Conservation (phyloP, 2,329 filamentous ascomycete species). For the Xylaria sp. region DNA sequence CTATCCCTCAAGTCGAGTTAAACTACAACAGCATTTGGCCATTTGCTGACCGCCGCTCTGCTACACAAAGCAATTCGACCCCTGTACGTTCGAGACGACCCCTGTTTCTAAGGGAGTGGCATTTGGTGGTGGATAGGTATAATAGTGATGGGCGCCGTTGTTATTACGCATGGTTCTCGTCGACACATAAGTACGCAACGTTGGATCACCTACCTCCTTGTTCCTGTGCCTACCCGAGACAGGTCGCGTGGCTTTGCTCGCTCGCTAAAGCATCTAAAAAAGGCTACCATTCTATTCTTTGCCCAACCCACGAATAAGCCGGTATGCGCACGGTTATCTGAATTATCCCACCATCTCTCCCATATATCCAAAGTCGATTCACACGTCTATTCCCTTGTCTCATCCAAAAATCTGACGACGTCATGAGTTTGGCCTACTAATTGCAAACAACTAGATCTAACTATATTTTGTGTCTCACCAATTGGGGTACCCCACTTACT, state of each 20-base stretch:
- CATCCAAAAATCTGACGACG: neutral
- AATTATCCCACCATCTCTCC: neutral
- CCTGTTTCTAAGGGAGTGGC: constrained; percentile 4
- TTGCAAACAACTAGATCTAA: neutral
- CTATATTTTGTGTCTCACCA: neutral
- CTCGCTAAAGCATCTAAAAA: neutral
- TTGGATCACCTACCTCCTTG: neutral
- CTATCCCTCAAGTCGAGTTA: neutral
- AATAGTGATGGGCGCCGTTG: constrained; percentile 3
- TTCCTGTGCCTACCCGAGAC: neutral
- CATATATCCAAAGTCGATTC: too few relatives aligned
- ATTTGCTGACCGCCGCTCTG: constrained; percentile 16
- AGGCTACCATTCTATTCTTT: constrained; percentile 10
- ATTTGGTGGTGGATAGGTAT: constrained; percentile 4
- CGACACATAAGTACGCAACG: neutral
- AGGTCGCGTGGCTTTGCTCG: neutral
- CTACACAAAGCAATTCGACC: constrained; percentile 7
- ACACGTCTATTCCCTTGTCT: neutral
- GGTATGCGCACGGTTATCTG: neutral
- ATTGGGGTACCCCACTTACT: neutral
- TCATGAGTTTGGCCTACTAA: neutral
- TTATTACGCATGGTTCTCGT: neutral
- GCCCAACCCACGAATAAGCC: neutral
- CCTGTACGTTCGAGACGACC: constrained; percentile 11
- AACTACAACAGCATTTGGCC: neutral